Evolutionary conservation across 352 stramenopile species (phyloP).

Genomic region (Elongisporangium anandrum): DNA sequence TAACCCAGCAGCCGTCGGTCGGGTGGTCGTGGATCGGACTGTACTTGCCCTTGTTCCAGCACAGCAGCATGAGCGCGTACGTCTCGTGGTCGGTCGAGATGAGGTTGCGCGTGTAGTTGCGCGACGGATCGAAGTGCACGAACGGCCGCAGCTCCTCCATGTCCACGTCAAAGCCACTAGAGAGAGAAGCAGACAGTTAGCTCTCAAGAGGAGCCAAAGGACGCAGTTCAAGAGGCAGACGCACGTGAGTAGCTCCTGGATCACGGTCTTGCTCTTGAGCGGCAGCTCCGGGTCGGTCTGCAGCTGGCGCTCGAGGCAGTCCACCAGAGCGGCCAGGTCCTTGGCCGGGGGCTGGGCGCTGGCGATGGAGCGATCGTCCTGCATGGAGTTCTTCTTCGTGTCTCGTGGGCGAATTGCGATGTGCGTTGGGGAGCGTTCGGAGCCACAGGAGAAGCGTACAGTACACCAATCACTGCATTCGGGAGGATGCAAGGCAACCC

Average conservation of each 20-base stretch:
- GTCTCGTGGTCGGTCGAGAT: constrained; percentile 90
- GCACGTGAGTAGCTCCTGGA: constrained; percentile 57
- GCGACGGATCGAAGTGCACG: constrained; percentile 73
- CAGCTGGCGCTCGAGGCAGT: constrained; percentile 46
- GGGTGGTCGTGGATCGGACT: constrained; percentile 93
- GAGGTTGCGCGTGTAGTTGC: constrained; percentile 94
- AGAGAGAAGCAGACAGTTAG: not conserved
- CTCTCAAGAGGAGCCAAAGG: no score
- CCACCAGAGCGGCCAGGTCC: constrained; percentile 47
- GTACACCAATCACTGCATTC: not conserved
- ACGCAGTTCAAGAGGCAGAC: no score
- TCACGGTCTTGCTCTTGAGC: constrained; percentile 53
- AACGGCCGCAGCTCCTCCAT: constrained; percentile 71
- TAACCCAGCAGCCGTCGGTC: constrained; percentile 90
- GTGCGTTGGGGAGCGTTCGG: not conserved
- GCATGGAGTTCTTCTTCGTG: constrained; percentile 10
- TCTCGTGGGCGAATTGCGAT: not conserved
- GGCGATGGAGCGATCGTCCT: no score
- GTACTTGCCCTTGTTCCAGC: constrained; percentile 90
- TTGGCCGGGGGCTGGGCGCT: constrained; percentile 11
- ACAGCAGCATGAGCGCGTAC: constrained; percentile 93
- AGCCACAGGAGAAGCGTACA: not conserved
- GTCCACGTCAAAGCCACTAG: constrained; percentile 40
- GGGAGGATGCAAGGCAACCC: not conserved
- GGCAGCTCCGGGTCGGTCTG: constrained; percentile 38